A percentile compares a stretch with the other conserved stretches of the same genome.
phyloP scores from a whole-genome alignment of 83 land plant genomes.

The Picea engelmannii region DNA sequence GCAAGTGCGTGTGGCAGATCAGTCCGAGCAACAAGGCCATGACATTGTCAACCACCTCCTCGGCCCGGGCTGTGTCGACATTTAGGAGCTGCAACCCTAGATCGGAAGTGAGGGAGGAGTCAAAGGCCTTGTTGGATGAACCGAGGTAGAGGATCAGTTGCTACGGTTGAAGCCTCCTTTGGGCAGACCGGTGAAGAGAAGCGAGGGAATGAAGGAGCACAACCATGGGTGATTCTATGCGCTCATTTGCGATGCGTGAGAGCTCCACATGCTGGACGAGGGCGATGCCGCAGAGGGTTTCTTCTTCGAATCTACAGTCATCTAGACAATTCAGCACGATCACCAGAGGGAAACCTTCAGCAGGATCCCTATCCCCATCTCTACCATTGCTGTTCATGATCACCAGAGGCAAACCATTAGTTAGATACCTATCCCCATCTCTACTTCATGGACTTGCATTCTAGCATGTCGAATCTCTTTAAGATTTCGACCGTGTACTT shows the following conservation, averaged over 20 bases:
- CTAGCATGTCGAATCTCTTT: too few relatives aligned
- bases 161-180: constrained; percentile 89
- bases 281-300: constrained; percentile 71
- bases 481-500: too few relatives aligned
- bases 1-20: constrained; percentile 80
- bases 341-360: constrained; percentile 51
- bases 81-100: constrained; percentile 90
- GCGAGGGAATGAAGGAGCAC: constrained; percentile 94
- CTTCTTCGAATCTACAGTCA: constrained; percentile 67
- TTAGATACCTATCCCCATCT: too few relatives aligned
- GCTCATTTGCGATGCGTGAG: constrained; percentile 64
- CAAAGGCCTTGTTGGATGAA: constrained; percentile 84
- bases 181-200: constrained; percentile 97
- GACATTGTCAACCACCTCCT: constrained; percentile 95
- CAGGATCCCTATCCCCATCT: too few relatives aligned
- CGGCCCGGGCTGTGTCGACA: constrained; percentile 82
- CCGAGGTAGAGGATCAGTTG: constrained; percentile 95
- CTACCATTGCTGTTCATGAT: too few relatives aligned
- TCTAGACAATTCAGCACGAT: constrained; percentile 96
- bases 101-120: constrained; percentile 86
- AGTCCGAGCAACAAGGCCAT: constrained; percentile 91
- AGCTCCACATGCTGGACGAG: constrained; percentile 81
- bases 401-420: too few relatives aligned
- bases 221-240: constrained; percentile 90
- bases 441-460: too few relatives aligned